Evolutionary conservation across 1,139 yeast genomes (phyloP).

Genomic region (Taiozyma sp.): DNA sequence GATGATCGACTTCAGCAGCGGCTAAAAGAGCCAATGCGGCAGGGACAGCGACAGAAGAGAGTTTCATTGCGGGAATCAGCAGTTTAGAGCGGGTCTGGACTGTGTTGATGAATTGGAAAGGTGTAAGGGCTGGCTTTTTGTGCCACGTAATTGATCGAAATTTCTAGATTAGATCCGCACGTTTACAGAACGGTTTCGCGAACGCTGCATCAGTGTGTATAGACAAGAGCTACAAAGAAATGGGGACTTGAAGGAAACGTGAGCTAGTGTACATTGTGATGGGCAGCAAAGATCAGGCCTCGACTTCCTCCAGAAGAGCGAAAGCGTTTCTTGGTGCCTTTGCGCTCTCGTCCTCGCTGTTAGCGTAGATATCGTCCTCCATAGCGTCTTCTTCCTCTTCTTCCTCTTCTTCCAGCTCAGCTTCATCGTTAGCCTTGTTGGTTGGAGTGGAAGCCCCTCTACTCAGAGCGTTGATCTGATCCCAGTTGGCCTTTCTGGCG

Average conservation of each 20-base stretch:
- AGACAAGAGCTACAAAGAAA: no score
- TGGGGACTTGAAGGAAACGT: no score
- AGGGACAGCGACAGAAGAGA: slow-evolving; percentile 19
- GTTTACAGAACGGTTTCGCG: background rate
- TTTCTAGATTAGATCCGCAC: background rate
- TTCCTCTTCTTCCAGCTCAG: slow-evolving; percentile 7
- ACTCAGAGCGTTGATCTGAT: slow-evolving; percentile 50
- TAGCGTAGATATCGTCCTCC: slow-evolving; percentile 20
- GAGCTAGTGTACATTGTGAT: no score
- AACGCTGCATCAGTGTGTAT: background rate
- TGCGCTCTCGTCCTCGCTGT: slow-evolving; percentile 17
- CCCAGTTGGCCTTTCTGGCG: slow-evolving; percentile 73
- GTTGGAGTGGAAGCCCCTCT: slow-evolving; percentile 4
- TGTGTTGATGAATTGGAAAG: background rate
- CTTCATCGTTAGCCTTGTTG: slow-evolving; percentile 6
- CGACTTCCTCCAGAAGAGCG: slow-evolving; percentile 44
- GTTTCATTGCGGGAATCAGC: slow-evolving; percentile 15
- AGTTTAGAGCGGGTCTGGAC: background rate
- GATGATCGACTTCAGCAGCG: slow-evolving; percentile 16
- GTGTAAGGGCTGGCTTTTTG: background rate
- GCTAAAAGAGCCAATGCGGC: slow-evolving; percentile 19
- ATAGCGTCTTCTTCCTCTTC: slow-evolving; percentile 25
- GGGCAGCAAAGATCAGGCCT: slow-evolving; percentile 31
- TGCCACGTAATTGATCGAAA: background rate
- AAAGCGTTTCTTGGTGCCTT: slow-evolving; percentile 34